Evolutionary conservation across 148 eudicot species (phyloP), one percentile per base, ranked within the genome.

Genomic region (Gaultheria prostrata): DNA sequence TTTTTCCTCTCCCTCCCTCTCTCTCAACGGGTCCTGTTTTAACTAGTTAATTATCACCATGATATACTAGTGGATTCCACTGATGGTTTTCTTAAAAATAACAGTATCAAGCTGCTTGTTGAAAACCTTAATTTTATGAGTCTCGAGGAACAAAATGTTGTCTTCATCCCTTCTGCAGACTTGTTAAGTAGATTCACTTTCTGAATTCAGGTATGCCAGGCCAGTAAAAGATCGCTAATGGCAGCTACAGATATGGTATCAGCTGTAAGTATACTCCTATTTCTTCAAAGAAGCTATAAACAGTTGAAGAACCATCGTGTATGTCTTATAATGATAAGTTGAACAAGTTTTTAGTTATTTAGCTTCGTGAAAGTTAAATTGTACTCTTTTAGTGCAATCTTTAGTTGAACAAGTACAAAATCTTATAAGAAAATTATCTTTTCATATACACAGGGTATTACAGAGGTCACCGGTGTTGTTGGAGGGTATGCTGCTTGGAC

Each of bases 401-500:
- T n/a, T 54, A 54, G 24, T 32, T 39, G 4, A 39, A 39, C 43
- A 39, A 39, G 43, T 39, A 4, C 43, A 39, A 39, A 39, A 39
- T 39, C 43, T 39, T n/a, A n/a, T 6, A 39, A 39, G 43, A 5
- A 39, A 59, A 35, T 3, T 20, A 8, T 57, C 4, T 48, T 20
- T 85, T 12, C 39, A 69, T 28, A 56, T 33, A 11, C 74, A 86
- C 95, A 94, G 95, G 94, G 95, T 0, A 92, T 85, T 67, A 92
- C 91, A 4, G 92, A 89, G 10, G 73, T 94, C 56, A 81, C 90
- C 3, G 92, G 92, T 57, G 61, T 92, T 21, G 92, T 94, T 53
- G 98, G 98, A 49, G 98, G 98, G 46, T 92, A 85, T 78, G 86
- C 89, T 21, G 92, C 94, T 67, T 94, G 98, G 98, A 67, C 83